Conservation (phyloP, 2,329 filamentous ascomycete species). For the Harringtonia aguacate region DNA sequence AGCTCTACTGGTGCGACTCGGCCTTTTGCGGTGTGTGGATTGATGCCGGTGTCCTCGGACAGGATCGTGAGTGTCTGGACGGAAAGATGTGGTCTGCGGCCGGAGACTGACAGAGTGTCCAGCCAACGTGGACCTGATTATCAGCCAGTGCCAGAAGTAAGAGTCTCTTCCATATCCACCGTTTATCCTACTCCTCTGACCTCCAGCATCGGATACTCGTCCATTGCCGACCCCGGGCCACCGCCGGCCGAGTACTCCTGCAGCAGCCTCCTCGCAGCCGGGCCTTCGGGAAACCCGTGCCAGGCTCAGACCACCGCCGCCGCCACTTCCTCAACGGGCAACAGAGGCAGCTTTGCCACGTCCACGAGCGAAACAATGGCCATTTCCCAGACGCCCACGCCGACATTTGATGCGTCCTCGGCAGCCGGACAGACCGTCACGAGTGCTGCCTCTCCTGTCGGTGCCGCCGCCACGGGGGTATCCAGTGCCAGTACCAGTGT, state of each 20-base stretch:
- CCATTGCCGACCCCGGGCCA: conserved; percentile 24
- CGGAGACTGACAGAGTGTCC: background rate
- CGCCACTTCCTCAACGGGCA: background rate
- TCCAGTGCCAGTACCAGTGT: no score
- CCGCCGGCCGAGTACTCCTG: conserved; percentile 20
- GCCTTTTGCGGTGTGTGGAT: conserved; percentile 37
- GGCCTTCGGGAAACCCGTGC: conserved; percentile 3
- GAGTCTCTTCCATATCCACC: conserved; percentile 6
- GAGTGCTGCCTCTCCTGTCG: no score
- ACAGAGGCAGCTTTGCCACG: background rate
- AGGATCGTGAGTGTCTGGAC: conserved; percentile 32
- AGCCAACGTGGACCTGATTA: conserved; percentile 42
- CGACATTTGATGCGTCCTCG: no score
- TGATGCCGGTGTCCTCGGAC: conserved; percentile 15
- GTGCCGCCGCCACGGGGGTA: no score
- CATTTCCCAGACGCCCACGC: no score
- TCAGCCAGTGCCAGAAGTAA: conserved; percentile 40
- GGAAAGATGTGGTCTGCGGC: background rate
- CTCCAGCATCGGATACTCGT: conserved; percentile 18
- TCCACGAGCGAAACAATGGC: no score
- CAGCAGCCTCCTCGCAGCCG: conserved; percentile 8
- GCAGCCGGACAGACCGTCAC: no score
- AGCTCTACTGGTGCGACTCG: conserved; percentile 41
- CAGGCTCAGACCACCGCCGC: background rate
- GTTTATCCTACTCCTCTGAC: background rate